Percentiles rank a stretch among this genome's conserved stretches.
Evolutionary conservation across 768 basidiomycete species (phyloP).

Genomic region (Clavaria fumosa): DNA sequence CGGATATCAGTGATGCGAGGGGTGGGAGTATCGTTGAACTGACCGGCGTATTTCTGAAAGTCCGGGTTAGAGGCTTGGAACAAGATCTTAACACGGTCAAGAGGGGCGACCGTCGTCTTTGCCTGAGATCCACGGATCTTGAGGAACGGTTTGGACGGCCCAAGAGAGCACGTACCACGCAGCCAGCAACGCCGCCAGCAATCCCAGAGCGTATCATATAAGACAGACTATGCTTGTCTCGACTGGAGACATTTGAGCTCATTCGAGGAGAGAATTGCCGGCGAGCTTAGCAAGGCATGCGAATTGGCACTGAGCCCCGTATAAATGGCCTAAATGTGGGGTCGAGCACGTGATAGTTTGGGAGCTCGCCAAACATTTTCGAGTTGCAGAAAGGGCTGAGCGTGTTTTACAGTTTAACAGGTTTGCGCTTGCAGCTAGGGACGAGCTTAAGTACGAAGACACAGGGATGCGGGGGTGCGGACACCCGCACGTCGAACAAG

Average conservation of each 20-base stretch:
- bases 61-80: slow-evolving; percentile 96
- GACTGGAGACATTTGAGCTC: slow-evolving; percentile 40
- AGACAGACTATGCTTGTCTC: slow-evolving; percentile 39
- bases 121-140: slow-evolving; percentile 34
- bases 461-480: no score
- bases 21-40: slow-evolving; percentile 14
- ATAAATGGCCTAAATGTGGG: no score
- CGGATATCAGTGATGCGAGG: slow-evolving; percentile 14
- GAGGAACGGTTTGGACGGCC: slow-evolving; percentile 7
- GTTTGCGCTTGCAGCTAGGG: no score
- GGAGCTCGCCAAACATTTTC: no score
- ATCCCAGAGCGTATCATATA: slow-evolving; percentile 70
- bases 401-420: no score
- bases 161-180: slow-evolving; percentile 48
- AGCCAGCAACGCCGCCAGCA: slow-evolving; percentile 89
- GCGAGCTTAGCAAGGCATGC: no score
- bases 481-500: no score
- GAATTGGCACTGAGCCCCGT: no score
- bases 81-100: slow-evolving; percentile 96
- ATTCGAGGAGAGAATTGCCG: slow-evolving; percentile 39
- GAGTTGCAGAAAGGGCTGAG: no score
- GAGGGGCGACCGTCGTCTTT: slow-evolving; percentile 86
- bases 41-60: slow-evolving; percentile 85
- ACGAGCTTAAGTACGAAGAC: no score
- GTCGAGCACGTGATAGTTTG: no score